phyloP scores from a whole-genome alignment of 1,139 yeast genomes.

The Ogataea hybrid region DNA sequence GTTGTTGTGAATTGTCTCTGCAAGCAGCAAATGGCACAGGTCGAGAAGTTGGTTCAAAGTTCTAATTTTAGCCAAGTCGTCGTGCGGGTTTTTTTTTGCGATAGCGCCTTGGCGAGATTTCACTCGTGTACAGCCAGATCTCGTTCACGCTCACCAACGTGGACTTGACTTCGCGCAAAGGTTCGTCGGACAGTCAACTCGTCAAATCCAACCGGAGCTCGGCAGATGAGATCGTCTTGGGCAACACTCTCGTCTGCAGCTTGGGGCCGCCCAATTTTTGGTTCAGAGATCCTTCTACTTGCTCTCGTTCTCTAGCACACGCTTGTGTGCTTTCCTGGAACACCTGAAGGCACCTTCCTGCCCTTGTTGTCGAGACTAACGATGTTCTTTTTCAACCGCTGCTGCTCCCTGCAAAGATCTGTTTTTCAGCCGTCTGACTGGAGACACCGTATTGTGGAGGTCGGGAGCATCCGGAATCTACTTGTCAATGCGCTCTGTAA shows the following conservation, averaged over 20 bases:
- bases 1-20: constrained; percentile 66
- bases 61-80: constrained; percentile 60
- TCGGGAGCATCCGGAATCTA: constrained; percentile 52
- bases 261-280: too few species aligned
- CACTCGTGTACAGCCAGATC: constrained; percentile 83
- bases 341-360: constrained; percentile 44
- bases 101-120: constrained; percentile 61
- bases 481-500: constrained; percentile 54
- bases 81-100: constrained; percentile 50
- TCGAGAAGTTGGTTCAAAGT: constrained; percentile 56
- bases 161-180: constrained; percentile 70
- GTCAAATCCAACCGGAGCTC: too few species aligned
- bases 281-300: constrained; percentile 53
- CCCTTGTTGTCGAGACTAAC: constrained; percentile 52
- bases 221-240: too few species aligned
- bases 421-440: constrained; percentile 54
- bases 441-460: constrained; percentile 76
- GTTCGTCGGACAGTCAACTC: constrained; percentile 47
- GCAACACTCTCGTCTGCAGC: too few species aligned
- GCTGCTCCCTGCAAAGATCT: constrained; percentile 51
- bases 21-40: constrained; percentile 65
- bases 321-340: constrained; percentile 46
- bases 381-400: constrained; percentile 43
- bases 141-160: constrained; percentile 85
- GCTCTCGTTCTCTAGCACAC: constrained; percentile 59